These are phyloP conservation scores for Pisolithus albus DNA, from an alignment of 768 basidiomycete genomes.

Conservation along the genomic window DNA sequence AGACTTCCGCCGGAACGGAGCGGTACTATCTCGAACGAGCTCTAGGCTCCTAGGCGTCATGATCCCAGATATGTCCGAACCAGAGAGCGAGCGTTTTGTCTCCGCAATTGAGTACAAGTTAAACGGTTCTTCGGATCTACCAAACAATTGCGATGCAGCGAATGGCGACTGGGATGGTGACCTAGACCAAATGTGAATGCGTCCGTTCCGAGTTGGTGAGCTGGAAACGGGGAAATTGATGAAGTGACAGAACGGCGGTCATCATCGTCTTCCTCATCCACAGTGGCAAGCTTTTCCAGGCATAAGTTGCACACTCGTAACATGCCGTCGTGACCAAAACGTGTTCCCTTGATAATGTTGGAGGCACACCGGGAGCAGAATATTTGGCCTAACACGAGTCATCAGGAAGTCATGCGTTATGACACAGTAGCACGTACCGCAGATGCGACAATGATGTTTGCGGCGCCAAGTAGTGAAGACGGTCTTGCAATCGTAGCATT, in stretches of 20 bases:
- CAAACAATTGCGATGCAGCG: conserved; percentile 78
- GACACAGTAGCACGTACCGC: conserved; percentile 47
- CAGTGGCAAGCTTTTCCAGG: conserved; percentile 84
- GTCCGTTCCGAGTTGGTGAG: conserved; percentile 64
- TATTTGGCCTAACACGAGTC: conserved; percentile 67
- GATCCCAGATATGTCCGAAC: conserved; percentile 49
- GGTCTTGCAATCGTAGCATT: conserved; percentile 94
- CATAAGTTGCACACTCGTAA: conserved; percentile 94
- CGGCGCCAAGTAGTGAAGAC: conserved; percentile 91
- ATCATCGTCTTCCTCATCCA: conserved; percentile 86
- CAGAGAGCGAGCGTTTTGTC: conserved; percentile 49
- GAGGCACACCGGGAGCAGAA: conserved; percentile 97
- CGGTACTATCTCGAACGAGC: conserved; percentile 47
- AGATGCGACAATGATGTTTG: conserved; percentile 97
- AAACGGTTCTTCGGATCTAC: conserved; percentile 70
- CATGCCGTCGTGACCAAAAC: conserved; percentile 94
- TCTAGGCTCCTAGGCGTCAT: conserved; percentile 48
- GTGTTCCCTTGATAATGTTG: conserved; percentile 89
- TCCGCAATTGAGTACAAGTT: conserved; percentile 80
- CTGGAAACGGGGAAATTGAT: conserved; percentile 64
- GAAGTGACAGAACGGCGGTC: conserved; percentile 78
- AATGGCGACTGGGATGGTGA: conserved; percentile 78
- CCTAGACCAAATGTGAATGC: conserved; percentile 30
- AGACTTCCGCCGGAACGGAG: conserved; percentile 69
- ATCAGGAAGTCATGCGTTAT: neutral